Percentiles rank a stretch among this genome's conserved stretches.
Evolutionary conservation across 768 basidiomycete species (phyloP).

Genomic region (Cubamyces sp.): DNA sequence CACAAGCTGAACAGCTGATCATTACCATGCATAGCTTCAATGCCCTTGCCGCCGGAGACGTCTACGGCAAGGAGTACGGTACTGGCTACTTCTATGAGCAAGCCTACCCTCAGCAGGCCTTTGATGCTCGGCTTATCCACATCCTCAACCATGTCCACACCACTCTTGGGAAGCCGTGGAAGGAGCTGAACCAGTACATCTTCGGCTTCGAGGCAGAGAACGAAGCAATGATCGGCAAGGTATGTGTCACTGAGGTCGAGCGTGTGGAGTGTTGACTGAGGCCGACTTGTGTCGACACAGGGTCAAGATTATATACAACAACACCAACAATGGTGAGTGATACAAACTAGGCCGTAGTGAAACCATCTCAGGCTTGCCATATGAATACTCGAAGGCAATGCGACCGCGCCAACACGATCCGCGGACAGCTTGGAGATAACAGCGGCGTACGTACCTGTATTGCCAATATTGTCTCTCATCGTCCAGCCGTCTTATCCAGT

Average conservation of each 20-base stretch:
- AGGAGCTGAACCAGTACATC: conserved; percentile 41
- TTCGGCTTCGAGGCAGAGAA: conserved; percentile 45
- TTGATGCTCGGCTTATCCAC: conserved; percentile 43
- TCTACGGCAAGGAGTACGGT: conserved; percentile 40
- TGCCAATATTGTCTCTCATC: too few relatives aligned
- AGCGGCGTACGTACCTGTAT: conserved; percentile 23
- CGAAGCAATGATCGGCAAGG: conserved; percentile 39
- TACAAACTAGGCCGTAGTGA: too few relatives aligned
- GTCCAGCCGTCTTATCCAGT: too few relatives aligned
- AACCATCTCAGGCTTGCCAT: too few relatives aligned
- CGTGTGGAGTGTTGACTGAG: neutral
- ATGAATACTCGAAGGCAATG: conserved; percentile 31
- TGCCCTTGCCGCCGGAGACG: conserved; percentile 38
- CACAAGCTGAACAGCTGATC: conserved; percentile 13
- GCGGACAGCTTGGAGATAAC: conserved; percentile 28
- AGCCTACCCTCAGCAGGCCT: conserved; percentile 31
- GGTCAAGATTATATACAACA: conserved; percentile 32
- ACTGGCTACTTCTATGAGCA: conserved; percentile 41
- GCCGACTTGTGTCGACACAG: conserved; percentile 3
- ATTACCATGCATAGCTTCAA: conserved; percentile 37
- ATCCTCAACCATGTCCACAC: conserved; percentile 44
- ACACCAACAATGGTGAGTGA: conserved; percentile 29
- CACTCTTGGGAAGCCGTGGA: conserved; percentile 42
- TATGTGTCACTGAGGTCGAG: neutral
- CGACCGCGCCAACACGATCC: conserved; percentile 35